Evolutionary conservation across 352 stramenopile genomes (phyloP).

Genomic region (Aphanomyces euteiches): DNA sequence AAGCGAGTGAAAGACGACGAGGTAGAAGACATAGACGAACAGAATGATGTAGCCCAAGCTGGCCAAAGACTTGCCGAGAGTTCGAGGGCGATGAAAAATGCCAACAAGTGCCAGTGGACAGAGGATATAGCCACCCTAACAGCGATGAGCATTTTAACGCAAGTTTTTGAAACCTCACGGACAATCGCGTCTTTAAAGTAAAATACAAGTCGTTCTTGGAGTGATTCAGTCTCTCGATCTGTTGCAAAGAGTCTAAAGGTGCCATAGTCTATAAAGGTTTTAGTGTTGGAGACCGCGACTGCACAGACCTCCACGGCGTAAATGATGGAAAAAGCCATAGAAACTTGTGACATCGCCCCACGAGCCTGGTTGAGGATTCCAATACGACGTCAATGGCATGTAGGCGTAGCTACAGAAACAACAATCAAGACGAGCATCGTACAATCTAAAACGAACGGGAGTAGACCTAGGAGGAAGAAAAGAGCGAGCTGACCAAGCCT

Average conservation of each 20-base stretch:
- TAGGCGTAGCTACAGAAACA: slow-evolving; percentile 46
- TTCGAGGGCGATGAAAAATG: background rate
- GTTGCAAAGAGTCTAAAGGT: slow-evolving; percentile 91
- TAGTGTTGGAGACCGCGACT: background rate
- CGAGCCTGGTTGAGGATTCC: slow-evolving; percentile 77
- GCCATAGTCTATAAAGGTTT: slow-evolving; percentile 78
- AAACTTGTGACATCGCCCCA: slow-evolving; percentile 90
- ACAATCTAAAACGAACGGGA: slow-evolving; percentile 51
- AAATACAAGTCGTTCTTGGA: slow-evolving; percentile 59
- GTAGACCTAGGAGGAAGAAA: slow-evolving; percentile 75
- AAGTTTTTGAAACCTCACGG: slow-evolving; percentile 39
- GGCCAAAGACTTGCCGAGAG: background rate
- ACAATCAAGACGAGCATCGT: background rate
- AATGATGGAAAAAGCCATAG: slow-evolving; percentile 86
- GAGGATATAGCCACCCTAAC: slow-evolving; percentile 32
- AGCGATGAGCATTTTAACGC: too few relatives aligned
- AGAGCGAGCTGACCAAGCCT: slow-evolving; percentile 44
- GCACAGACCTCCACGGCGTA: slow-evolving; percentile 50
- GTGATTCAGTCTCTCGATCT: slow-evolving; percentile 50
- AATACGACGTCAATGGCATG: slow-evolving; percentile 68
- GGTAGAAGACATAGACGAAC: slow-evolving; percentile 81
- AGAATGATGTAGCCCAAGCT: slow-evolving; percentile 40
- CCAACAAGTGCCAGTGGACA: slow-evolving; percentile 9
- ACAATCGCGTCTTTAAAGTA: slow-evolving; percentile 70
- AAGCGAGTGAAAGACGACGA: slow-evolving; percentile 92